These are phyloP conservation scores for Curvularia hawaiiensis DNA, from an alignment of 2,329 filamentous ascomycete species.

Conservation along the genomic window DNA sequence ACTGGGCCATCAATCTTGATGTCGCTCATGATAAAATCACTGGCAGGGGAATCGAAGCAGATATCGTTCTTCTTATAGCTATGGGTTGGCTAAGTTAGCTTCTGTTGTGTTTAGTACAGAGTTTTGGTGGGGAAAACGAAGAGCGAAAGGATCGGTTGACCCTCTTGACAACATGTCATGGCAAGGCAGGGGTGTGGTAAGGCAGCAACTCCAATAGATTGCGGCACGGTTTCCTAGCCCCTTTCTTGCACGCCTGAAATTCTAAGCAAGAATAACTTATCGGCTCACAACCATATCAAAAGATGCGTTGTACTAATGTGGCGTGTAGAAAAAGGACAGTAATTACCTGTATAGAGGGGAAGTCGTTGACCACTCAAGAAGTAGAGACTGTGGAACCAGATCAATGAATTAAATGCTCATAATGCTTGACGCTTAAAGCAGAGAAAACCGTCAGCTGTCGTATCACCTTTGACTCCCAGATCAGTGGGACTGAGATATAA, in stretches of 20 bases:
- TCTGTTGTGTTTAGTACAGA: background rate
- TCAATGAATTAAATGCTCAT: too few relatives aligned
- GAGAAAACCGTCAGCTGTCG: too few relatives aligned
- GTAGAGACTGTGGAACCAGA: too few relatives aligned
- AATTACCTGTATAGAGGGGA: too few relatives aligned
- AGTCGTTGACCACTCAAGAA: too few relatives aligned
- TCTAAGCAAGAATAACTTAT: background rate
- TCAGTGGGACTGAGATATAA: too few relatives aligned
- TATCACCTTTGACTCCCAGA: too few relatives aligned
- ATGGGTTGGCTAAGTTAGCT: background rate
- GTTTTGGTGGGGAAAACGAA: background rate
- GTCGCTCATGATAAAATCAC: background rate
- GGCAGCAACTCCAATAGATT: background rate
- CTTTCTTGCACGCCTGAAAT: background rate
- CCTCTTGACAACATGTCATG: background rate
- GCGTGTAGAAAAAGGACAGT: background rate
- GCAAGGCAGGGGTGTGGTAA: background rate
- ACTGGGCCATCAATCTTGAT: constrained; percentile 19
- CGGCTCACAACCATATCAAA: background rate
- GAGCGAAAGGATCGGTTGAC: background rate
- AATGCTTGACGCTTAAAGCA: too few relatives aligned
- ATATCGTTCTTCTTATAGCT: background rate
- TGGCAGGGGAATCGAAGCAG: too few relatives aligned
- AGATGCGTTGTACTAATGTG: too few relatives aligned
- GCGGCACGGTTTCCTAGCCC: background rate